Evolutionary conservation across 495 filamentous ascomycete genomes (phyloP).

Genomic region (Penicillium malachiteum): DNA sequence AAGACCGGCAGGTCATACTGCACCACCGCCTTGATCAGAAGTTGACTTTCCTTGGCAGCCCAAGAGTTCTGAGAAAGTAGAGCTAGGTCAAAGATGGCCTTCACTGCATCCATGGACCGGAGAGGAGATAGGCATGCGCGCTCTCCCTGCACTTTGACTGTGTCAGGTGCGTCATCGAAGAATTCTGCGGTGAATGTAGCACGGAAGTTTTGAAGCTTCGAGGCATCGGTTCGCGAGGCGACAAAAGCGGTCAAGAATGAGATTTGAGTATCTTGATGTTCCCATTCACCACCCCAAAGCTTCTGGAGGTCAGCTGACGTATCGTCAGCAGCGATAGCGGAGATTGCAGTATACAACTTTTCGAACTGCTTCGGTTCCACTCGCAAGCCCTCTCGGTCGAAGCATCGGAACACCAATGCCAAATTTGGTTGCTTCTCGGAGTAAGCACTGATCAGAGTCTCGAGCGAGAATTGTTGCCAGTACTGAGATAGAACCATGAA

Average conservation of each 20-base stretch:
- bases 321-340: constrained; percentile 58
- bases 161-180: constrained; percentile 68
- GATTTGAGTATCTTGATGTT: constrained; percentile 79
- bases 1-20: constrained; percentile 63
- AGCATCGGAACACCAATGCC: constrained; percentile 74
- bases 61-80: constrained; percentile 64
- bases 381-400: constrained; percentile 76
- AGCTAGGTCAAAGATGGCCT: constrained; percentile 75
- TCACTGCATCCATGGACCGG: constrained; percentile 82
- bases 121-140: constrained; percentile 80
- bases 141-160: constrained; percentile 67
- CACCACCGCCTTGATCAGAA: constrained; percentile 52
- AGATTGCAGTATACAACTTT: constrained; percentile 71
- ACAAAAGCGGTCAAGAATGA: constrained; percentile 85
- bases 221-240: constrained; percentile 74
- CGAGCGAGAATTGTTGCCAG: constrained; percentile 65
- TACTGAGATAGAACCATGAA: constrained; percentile 75
- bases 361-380: constrained; percentile 79
- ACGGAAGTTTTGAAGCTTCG: constrained; percentile 76
- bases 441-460: constrained; percentile 68
- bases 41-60: constrained; percentile 63
- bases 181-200: constrained; percentile 74
- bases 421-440: constrained; percentile 66
- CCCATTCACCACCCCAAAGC: constrained; percentile 91
- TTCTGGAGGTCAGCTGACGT: constrained; percentile 69